These are phyloP conservation scores for Heterobasidion annosum DNA, from an alignment of 1,284 basidiomycete genomes.

Conservation along the genomic window DNA sequence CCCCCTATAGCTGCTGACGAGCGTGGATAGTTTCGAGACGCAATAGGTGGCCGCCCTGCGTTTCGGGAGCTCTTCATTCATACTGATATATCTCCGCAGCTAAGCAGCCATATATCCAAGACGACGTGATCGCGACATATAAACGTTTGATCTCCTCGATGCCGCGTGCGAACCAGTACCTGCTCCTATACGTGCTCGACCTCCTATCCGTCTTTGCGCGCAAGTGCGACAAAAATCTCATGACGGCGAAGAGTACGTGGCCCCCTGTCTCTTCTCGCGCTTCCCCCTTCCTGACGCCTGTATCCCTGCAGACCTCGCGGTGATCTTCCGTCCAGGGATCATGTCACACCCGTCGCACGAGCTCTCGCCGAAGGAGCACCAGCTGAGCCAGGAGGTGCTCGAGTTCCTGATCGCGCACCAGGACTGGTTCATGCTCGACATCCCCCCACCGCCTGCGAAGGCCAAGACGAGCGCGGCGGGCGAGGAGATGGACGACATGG, in stretches of 20 bases:
- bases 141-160: slow-evolving; percentile 79
- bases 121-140: slow-evolving; percentile 69
- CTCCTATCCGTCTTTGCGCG: slow-evolving; percentile 91
- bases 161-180: slow-evolving; percentile 86
- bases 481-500: slow-evolving; percentile 23
- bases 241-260: slow-evolving; percentile 86
- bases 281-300: background rate
- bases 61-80: slow-evolving; percentile 1
- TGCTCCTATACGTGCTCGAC: slow-evolving; percentile 94
- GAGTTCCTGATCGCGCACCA: slow-evolving; percentile 92
- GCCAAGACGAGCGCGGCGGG: slow-evolving; percentile 15
- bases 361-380: slow-evolving; percentile 75
- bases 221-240: slow-evolving; percentile 87
- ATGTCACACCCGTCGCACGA: slow-evolving; percentile 86
- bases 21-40: slow-evolving; percentile 66
- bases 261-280: background rate
- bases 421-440: slow-evolving; percentile 80
- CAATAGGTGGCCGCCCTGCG: slow-evolving; percentile 46
- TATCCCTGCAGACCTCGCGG: slow-evolving; percentile 66
- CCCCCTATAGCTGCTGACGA: slow-evolving; percentile 5
- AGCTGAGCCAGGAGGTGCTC: slow-evolving; percentile 82
- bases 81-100: slow-evolving; percentile 30
- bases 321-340: slow-evolving; percentile 90
- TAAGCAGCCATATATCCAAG: slow-evolving; percentile 55
- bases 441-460: slow-evolving; percentile 51